These are phyloP conservation scores for Citrus reticulata DNA, from an alignment of 345 rosid genomes.

Conservation along the genomic window DNA sequence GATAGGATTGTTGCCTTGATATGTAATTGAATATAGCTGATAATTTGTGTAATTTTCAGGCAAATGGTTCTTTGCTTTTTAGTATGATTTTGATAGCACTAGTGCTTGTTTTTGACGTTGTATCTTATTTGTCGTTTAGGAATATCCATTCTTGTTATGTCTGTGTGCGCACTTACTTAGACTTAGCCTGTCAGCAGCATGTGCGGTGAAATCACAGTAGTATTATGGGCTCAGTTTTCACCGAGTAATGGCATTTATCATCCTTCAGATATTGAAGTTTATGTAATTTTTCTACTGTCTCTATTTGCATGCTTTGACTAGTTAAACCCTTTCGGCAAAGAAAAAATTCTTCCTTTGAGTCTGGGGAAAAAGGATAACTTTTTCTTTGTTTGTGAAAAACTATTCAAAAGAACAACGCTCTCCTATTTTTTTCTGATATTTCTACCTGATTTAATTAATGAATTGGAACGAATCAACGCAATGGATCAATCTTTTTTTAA, in stretches of 20 bases:
- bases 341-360: neutral
- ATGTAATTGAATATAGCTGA: neutral
- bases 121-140: neutral
- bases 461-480: too few species aligned
- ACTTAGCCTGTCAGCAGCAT: neutral
- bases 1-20: neutral
- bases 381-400: neutral
- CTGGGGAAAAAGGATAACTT: neutral
- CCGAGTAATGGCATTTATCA: neutral
- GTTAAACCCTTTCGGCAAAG: too few species aligned
- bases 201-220: too few species aligned
- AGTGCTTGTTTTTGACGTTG: too few species aligned
- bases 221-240: too few species aligned
- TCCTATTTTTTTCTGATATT: neutral
- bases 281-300: too few species aligned
- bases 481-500: too few species aligned
- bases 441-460: too few species aligned
- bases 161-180: neutral
- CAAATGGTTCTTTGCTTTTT: neutral
- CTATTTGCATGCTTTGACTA: too few species aligned
- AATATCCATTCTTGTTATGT: neutral
- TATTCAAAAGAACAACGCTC: neutral
- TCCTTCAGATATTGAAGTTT: too few species aligned
- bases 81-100: neutral
- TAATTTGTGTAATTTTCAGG: neutral